Percentiles rank a stretch among this genome's conserved stretches.
Evolutionary conservation across 352 stramenopile genomes (phyloP).

Genomic region (Phytophthora aleatoria): DNA sequence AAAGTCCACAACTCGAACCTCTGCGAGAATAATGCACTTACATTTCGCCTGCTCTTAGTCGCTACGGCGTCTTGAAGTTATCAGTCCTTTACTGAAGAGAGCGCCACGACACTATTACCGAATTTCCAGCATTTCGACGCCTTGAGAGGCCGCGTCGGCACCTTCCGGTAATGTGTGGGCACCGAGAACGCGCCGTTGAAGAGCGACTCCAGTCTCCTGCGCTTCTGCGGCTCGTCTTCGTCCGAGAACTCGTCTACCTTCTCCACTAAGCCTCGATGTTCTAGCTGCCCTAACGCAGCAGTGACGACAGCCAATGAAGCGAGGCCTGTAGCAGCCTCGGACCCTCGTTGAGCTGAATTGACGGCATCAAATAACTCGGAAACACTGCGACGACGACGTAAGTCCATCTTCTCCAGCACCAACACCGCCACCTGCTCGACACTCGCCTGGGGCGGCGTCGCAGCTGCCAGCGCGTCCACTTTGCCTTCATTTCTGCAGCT

Average conservation of each 20-base stretch:
- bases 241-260: conserved; percentile 38
- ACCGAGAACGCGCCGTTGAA: conserved; percentile 31
- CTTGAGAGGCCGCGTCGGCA: conserved; percentile 71
- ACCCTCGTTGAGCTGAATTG: conserved; percentile 21
- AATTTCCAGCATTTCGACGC: conserved; percentile 77
- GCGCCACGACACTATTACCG: conserved; percentile 35
- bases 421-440: conserved; percentile 55
- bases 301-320: conserved; percentile 61
- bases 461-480: conserved; percentile 14
- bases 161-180: conserved; percentile 60
- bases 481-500: conserved; percentile 8
- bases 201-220: conserved; percentile 28
- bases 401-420: conserved; percentile 63
- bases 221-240: conserved; percentile 30
- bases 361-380: conserved; percentile 64
- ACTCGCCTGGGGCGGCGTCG: conserved; percentile 17
- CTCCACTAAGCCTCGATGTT: conserved; percentile 54
- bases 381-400: conserved; percentile 58
- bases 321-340: conserved; percentile 15
- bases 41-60: conserved; percentile 12
- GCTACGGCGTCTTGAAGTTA: not conserved
- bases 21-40: conserved; percentile 38
- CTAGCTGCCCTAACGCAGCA: conserved; percentile 58
- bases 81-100: conserved; percentile 38
- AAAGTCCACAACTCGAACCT: too few species aligned